Percentiles rank a stretch among this genome's conserved stretches.
phyloP scores from a whole-genome alignment of 2,329 filamentous ascomycete genomes.

The Endoconidiophora polonica region DNA sequence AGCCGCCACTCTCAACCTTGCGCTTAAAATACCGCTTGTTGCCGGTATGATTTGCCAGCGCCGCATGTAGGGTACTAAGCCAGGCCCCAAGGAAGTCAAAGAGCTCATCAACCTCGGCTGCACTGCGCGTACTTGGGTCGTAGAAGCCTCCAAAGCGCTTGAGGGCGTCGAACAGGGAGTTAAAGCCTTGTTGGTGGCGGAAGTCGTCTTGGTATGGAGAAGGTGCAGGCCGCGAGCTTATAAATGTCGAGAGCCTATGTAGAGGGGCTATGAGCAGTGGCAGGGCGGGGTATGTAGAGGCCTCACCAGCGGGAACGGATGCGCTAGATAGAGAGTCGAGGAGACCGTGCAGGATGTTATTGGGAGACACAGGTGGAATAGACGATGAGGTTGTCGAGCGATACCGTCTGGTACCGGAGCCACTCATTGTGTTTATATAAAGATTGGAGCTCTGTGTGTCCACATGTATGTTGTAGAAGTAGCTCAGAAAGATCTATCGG shows the following conservation, averaged over 20 bases:
- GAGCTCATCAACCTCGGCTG: constrained; percentile 45
- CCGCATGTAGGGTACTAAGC: constrained; percentile 58
- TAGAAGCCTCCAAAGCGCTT: constrained; percentile 61
- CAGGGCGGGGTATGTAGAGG: constrained; percentile 28
- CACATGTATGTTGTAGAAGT: background rate
- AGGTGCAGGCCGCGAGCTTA: constrained; percentile 30
- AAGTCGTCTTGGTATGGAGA: constrained; percentile 59
- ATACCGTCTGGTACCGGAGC: constrained; percentile 36
- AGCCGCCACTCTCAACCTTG: constrained; percentile 60
- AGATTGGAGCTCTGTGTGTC: background rate
- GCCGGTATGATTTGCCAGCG: constrained; percentile 62
- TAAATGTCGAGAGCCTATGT: constrained; percentile 48
- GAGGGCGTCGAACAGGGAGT: constrained; percentile 52
- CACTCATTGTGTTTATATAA: background rate
- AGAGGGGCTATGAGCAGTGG: constrained; percentile 36
- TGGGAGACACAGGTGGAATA: constrained; percentile 38
- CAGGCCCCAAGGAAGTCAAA: constrained; percentile 55
- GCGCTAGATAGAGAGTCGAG: constrained; percentile 32
- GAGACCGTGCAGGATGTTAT: constrained; percentile 39
- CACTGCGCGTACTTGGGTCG: constrained; percentile 43
- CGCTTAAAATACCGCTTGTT: constrained; percentile 78
- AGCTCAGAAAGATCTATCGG: background rate
- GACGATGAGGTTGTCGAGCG: constrained; percentile 49
- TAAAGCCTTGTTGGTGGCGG: constrained; percentile 63
- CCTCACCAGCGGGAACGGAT: constrained; percentile 16